Conservation (phyloP, 2,329 filamentous ascomycete species). For the Fusarium sp. region DNA sequence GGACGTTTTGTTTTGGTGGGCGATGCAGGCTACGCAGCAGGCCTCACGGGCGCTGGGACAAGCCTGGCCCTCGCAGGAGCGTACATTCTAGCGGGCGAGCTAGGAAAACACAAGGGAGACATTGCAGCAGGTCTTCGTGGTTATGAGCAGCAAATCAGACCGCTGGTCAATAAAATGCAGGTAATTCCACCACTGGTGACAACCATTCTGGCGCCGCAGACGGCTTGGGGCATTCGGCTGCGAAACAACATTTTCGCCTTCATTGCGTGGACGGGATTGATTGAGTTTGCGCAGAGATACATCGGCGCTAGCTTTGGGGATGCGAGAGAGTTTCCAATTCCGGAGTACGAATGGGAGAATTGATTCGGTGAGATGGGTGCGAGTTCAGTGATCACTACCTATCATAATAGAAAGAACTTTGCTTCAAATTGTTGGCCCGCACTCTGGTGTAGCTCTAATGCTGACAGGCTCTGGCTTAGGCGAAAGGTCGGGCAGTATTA, state of each 20-base stretch:
- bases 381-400: not conserved
- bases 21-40: constrained; percentile 63
- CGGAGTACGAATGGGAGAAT: constrained; percentile 52
- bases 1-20: constrained; percentile 63
- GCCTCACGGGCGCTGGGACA: constrained; percentile 62
- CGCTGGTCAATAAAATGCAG: constrained; percentile 56
- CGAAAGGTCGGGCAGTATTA: no score
- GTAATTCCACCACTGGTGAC: constrained; percentile 52
- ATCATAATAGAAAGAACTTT: not conserved
- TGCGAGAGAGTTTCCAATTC: constrained; percentile 52
- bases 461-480: no score
- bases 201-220: constrained; percentile 59
- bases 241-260: constrained; percentile 59
- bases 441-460: no score
- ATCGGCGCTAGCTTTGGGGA: constrained; percentile 47
- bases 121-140: constrained; percentile 51
- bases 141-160: constrained; percentile 59
- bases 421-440: no score
- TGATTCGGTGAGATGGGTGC: not conserved
- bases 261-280: constrained; percentile 54
- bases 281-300: constrained; percentile 44
- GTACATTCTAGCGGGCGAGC: constrained; percentile 65
- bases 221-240: constrained; percentile 59
- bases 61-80: constrained; percentile 60
- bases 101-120: constrained; percentile 48